Base-by-base conservation (phyloP, 2,329 filamentous ascomycete genomes). In the Pleomassaria siparia region DNA sequence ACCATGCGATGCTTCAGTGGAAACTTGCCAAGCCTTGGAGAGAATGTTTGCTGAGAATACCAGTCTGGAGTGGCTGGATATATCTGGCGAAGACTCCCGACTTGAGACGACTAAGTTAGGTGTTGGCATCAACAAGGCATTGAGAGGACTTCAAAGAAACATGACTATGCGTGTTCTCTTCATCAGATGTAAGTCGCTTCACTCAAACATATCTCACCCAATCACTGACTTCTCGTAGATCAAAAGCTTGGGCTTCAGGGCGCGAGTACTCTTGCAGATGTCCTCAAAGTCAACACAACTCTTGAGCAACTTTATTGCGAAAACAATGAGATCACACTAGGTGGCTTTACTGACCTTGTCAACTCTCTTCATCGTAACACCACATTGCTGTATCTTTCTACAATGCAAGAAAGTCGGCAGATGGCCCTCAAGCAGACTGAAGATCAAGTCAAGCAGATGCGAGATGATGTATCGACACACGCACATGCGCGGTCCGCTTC, bases 261-360 rank as follows among this genome's bases (percentile, higher is more conserved):
- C 25, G 85, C 86, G 3, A 87, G 81, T 59, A 86, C 84, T 0
- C 73, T 89, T 28, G 82, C 85, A 2, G 84, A 86, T 15, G 85
- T 89, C 13, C 71, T 89, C 28, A 82, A 85, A 58, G 76, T 76
- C 51, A 89, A 89, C 58, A 74, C 69, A 2, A 80, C 79, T 1
- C 71, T 89, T 4, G 76, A 79, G 21, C 82, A 88, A 62, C 75
- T 89, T 5, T 78, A 87, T 57, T 89, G 86, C 65, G 85, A 86
- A 52, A 83, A 86, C 64, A 89, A 89, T 60, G 82, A 84, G 45
- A 86, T 88, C 46, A 84, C 84, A 37, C 74, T 88, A n/a, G 82
- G 85, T 54, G 85, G 83, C 1, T 85, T 87, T 54, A 87, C 84
- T 0, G 83, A 85, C 43, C 72, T 88, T 6, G 82, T 89, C 41